phyloP scores from a whole-genome alignment of 2,329 filamentous ascomycete species.

The Trichophyton verrucosum region DNA sequence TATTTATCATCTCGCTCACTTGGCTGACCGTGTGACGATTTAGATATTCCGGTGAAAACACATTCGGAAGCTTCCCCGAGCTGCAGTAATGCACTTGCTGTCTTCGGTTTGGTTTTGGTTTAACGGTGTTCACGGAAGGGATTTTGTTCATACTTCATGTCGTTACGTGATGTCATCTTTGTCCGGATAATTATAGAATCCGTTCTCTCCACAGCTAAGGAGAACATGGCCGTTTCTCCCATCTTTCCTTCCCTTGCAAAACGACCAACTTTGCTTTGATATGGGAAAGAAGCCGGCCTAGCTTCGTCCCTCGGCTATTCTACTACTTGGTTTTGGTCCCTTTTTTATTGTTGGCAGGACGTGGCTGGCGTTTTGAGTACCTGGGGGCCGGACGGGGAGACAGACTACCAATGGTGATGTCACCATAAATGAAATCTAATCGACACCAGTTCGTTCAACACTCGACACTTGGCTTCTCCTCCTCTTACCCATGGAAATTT shows the following conservation, averaged over 20 bases:
- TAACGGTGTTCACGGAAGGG: background rate
- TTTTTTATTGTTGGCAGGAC: background rate
- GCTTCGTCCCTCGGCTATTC: background rate
- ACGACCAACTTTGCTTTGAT: background rate
- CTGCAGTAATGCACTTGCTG: slow-evolving; percentile 1
- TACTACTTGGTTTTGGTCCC: background rate
- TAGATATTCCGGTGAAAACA: slow-evolving; percentile 96
- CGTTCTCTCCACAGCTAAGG: background rate
- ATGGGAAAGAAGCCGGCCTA: background rate
- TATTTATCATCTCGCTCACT: background rate
- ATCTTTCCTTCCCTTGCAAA: background rate
- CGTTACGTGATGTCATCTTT: background rate
- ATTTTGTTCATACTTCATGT: background rate
- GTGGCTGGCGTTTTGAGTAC: background rate
- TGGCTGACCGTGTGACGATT: slow-evolving; percentile 5
- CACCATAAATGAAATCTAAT: background rate
- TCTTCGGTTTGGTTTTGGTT: background rate
- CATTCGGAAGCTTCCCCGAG: slow-evolving; percentile 52
- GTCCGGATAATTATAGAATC: slow-evolving; percentile 1
- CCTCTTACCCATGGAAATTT: background rate
- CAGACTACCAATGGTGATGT: background rate
- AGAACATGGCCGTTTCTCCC: background rate
- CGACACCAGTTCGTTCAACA: background rate
- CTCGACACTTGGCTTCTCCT: background rate
- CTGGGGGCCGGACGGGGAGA: background rate